Evolutionary conservation across 352 stramenopile genomes (phyloP), one percentile per base, ranked within the genome.

Genomic region (Globisporangium takayamanum): DNA sequence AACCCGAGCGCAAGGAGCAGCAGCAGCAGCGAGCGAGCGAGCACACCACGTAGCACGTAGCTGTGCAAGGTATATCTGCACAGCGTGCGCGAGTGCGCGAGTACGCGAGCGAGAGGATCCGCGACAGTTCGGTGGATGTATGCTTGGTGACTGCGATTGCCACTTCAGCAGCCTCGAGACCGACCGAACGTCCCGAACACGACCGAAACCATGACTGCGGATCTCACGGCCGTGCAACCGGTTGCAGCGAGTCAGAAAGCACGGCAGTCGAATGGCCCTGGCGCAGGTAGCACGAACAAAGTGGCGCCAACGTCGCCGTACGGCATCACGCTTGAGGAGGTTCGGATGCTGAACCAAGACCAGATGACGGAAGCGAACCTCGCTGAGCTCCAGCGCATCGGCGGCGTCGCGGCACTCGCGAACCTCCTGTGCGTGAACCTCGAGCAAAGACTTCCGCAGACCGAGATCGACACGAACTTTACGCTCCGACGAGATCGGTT

Each of bases 361-460:
- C 81, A 92, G 62, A 92, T 93, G 81, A 92, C 76, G 0, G 78
- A 89, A n/a, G 50, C 65, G 12, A 93, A 93, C 53, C 45, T 92
- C 6, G 65, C 66, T 5, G 77, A 88, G 55, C 63, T 92, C 1
- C 67, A 67, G 7, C 70, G 77, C 50, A 80, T 92, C 60, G 80
- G 84, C 41, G 84, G 81, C 16, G 68, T 88, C 1, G 25, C 55
- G 10, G 69, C 57, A 0, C 70, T 93, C 28, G 84, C 84, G 0
- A 73, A 70, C 8, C 37, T 90, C 44, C 62, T 93, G n/a, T 87
- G 74, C 57, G 82, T 92, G 20, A 83, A 92, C 44, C 39, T 86
- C 3, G 74, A 87, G 10, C 76, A 88, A 6, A 81, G 84, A 1
- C 66, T 90, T 8, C 71, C 74, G 52, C 68, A 78, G 47, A 80